Evolutionary conservation across 1,139 yeast species (phyloP).

Genomic region (Williopsis jadinii): DNA sequence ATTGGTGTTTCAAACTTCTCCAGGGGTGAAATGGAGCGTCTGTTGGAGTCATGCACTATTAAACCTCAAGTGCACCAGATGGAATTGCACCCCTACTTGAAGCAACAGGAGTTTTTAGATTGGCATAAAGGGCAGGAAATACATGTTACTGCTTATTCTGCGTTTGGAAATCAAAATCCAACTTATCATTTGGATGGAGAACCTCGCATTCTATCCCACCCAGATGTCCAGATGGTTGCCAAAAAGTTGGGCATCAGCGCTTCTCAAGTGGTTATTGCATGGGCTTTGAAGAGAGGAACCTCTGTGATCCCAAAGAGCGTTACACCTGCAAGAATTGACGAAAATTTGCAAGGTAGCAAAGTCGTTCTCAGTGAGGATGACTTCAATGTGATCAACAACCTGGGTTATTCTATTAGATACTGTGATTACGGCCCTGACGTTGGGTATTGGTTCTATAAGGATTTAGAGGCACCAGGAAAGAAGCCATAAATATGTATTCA

Average conservation of each 20-base stretch:
- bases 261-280: conserved; percentile 66
- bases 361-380: conserved; percentile 46
- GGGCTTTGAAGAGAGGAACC: conserved; percentile 70
- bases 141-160: too few species aligned
- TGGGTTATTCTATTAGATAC: conserved; percentile 32
- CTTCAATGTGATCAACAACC: conserved; percentile 40
- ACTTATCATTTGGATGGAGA: too few species aligned
- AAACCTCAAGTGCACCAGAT: too few species aligned
- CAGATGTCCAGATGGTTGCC: conserved; percentile 35
- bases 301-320: conserved; percentile 73
- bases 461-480: conserved; percentile 26
- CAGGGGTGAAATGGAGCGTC: too few species aligned
- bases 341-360: conserved; percentile 44
- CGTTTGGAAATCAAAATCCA: too few species aligned
- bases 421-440: conserved; percentile 25
- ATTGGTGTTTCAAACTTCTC: too few species aligned
- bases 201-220: background rate
- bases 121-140: too few species aligned
- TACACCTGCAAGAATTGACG: conserved; percentile 49
- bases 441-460: conserved; percentile 25
- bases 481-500: conserved; percentile 5
- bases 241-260: conserved; percentile 42
- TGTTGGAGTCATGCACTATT: too few species aligned
- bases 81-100: too few species aligned
- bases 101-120: too few species aligned